A percentile compares a stretch with the other conserved stretches of the same genome.
Conservation (phyloP, 2,329 filamentous ascomycete species). For the Xylariaceae sp. region DNA sequence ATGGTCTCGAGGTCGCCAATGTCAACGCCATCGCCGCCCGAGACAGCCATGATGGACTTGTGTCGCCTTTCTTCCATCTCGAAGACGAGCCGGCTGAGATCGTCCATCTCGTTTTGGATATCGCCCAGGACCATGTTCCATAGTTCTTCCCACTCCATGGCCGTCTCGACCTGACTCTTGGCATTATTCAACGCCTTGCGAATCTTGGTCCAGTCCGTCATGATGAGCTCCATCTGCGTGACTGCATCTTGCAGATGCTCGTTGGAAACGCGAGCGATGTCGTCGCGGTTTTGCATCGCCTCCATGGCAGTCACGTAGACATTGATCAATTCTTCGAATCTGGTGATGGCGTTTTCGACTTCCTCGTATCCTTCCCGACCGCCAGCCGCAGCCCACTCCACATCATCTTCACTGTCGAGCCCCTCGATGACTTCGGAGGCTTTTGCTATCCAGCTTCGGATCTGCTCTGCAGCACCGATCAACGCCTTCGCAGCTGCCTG, state of each 20-base stretch:
- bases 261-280: conserved; percentile 66
- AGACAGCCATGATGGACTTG: conserved; percentile 61
- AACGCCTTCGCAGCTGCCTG: conserved; percentile 78
- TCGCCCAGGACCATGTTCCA: conserved; percentile 93
- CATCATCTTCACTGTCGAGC: conserved; percentile 90
- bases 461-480: conserved; percentile 84
- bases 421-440: conserved; percentile 83
- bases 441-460: conserved; percentile 88
- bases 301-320: conserved; percentile 95
- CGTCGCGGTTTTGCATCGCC: conserved; percentile 71
- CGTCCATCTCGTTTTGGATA: conserved; percentile 81
- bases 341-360: conserved; percentile 67
- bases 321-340: conserved; percentile 84
- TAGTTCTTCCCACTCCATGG: conserved; percentile 98
- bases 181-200: conserved; percentile 70
- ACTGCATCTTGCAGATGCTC: conserved; percentile 72
- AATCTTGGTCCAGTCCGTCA: conserved; percentile 79
- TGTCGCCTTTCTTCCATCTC: conserved; percentile 97
- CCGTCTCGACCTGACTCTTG: conserved; percentile 88
- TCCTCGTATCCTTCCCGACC: conserved; percentile 74
- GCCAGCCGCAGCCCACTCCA: conserved; percentile 90
- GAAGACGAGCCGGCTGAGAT: conserved; percentile 75
- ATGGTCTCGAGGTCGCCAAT: conserved; percentile 90
- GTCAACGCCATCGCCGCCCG: conserved; percentile 62
- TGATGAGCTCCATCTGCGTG: conserved; percentile 80